These are phyloP conservation scores for Colletotrichum trifolii DNA, from an alignment of 2,329 filamentous ascomycete genomes.

Conservation along the genomic window DNA sequence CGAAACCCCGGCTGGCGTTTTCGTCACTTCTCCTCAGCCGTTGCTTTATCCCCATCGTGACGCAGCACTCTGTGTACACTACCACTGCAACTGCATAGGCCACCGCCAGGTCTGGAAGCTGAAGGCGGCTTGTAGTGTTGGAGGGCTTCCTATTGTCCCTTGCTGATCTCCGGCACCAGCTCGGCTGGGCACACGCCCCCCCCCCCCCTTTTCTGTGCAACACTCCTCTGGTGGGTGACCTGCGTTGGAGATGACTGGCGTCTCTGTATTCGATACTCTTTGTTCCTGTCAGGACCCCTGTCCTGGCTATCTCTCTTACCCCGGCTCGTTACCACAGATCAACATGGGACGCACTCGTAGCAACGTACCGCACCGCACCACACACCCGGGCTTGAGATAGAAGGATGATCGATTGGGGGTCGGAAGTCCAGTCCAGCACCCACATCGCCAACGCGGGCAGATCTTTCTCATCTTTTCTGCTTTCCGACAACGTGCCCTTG, in stretches of 20 bases:
- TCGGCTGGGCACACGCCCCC: background rate
- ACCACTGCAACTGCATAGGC: background rate
- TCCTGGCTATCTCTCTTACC: background rate
- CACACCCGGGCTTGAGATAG: background rate
- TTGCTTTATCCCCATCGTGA: no score
- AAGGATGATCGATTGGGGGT: background rate
- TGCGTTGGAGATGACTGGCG: conserved; percentile 12
- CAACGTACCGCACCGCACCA: background rate
- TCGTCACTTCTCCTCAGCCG: background rate
- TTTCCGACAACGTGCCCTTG: background rate
- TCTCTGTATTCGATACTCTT: conserved; percentile 1
- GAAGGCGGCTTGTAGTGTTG: conserved; percentile 2
- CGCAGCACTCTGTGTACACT: no score
- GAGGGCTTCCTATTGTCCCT: conserved; percentile 19
- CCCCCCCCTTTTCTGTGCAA: background rate
- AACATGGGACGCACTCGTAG: background rate
- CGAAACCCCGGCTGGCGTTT: background rate
- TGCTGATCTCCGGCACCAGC: conserved; percentile 9
- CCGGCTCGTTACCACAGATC: background rate
- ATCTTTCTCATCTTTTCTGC: background rate
- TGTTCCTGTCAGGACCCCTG: conserved; percentile 2
- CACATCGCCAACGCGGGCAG: conserved; percentile 2
- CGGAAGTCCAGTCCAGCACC: conserved; percentile 1
- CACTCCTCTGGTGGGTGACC: background rate
- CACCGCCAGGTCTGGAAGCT: conserved; percentile 7